These are phyloP conservation scores for Coniella vitis DNA, from an alignment of 2,329 filamentous ascomycete genomes.

Conservation along the genomic window DNA sequence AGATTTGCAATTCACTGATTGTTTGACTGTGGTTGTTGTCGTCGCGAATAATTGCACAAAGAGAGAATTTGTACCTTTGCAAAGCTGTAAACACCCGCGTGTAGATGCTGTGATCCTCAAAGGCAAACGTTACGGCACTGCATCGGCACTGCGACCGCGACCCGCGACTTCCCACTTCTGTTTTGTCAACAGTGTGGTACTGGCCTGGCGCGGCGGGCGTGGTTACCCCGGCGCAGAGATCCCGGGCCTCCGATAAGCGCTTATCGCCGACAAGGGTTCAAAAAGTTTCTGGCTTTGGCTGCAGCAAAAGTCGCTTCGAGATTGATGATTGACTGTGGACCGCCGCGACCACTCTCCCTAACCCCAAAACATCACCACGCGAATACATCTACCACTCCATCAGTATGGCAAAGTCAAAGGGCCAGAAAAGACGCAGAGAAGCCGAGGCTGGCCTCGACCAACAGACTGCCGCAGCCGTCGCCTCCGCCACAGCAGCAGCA, in stretches of 20 bases:
- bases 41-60: no score
- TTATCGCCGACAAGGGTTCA: neutral
- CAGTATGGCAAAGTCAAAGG: slow-evolving; percentile 22
- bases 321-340: neutral
- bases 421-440: slow-evolving; percentile 30
- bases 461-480: slow-evolving; percentile 13
- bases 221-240: slow-evolving; percentile 15
- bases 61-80: no score
- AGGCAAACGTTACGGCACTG: no score
- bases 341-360: neutral
- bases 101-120: no score
- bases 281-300: slow-evolving; percentile 13
- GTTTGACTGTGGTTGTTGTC: no score
- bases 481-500: neutral
- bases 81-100: no score
- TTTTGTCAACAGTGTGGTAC: slow-evolving; percentile 10
- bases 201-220: slow-evolving; percentile 1
- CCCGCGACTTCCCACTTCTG: slow-evolving; percentile 6
- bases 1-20: no score
- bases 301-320: neutral
- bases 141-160: neutral
- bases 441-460: slow-evolving; percentile 26
- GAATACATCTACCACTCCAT: neutral
- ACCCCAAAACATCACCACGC: neutral
- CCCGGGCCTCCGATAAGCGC: slow-evolving; percentile 1